phyloP scores from a whole-genome alignment of 1,284 basidiomycete species.

The Trametes hirsuta region DNA sequence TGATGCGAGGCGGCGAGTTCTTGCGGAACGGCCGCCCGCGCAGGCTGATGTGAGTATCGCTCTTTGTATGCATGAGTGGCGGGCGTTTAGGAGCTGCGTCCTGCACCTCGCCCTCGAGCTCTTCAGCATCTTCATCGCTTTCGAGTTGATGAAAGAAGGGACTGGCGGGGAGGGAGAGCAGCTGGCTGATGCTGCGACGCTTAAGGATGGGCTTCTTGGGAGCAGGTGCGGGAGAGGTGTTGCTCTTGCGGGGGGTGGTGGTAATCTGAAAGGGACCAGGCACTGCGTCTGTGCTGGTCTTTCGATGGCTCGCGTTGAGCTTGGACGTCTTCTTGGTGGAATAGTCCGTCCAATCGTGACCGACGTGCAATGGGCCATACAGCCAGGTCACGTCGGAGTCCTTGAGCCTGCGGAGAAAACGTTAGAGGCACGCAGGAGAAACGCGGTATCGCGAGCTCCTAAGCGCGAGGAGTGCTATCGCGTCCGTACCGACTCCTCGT shows the following conservation, averaged over 20 bases:
- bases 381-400: constrained; percentile 99
- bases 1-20: constrained; percentile 67
- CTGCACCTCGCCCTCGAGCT: constrained; percentile 31
- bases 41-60: constrained; percentile 77
- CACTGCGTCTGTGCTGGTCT: constrained; percentile 36
- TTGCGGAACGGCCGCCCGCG: constrained; percentile 60
- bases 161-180: constrained; percentile 68
- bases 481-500: constrained; percentile 10
- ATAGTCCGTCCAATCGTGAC: constrained; percentile 73
- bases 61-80: constrained; percentile 75
- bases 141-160: constrained; percentile 57
- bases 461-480: constrained; percentile 18
- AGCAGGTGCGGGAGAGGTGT: constrained; percentile 29
- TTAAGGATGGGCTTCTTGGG: constrained; percentile 92
- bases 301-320: constrained; percentile 24
- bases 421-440: constrained; percentile 14
- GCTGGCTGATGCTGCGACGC: constrained; percentile 90
- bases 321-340: constrained; percentile 41
- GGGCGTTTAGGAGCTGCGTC: constrained; percentile 50
- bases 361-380: constrained; percentile 95
- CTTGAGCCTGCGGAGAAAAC: constrained; percentile 77
- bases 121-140: constrained; percentile 37
- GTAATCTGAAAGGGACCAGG: constrained; percentile 38
- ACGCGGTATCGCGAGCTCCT: constrained; percentile 5
- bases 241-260: constrained; percentile 7